Percentiles rank a stretch among this genome's conserved stretches.
These are phyloP conservation scores for Rutstroemia sp. DNA, from an alignment of 2,329 filamentous ascomycete species.

Conservation along the genomic window DNA sequence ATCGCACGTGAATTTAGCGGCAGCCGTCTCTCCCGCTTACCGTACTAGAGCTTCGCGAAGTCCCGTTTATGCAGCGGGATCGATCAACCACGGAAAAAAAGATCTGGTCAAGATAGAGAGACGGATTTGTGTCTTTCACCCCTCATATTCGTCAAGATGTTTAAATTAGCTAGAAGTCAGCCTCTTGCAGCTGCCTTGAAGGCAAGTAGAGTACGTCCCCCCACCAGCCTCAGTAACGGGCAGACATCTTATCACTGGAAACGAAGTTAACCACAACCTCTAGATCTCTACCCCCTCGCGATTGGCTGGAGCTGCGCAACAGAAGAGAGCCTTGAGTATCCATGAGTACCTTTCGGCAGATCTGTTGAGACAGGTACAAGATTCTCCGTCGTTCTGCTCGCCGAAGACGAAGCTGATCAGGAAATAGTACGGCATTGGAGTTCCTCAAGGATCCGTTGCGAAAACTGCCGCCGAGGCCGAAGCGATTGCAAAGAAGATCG, in stretches of 20 bases:
- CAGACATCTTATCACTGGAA: constrained; percentile 16
- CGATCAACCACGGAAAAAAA: constrained; percentile 7
- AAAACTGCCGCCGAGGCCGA: constrained; percentile 81
- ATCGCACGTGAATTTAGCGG: constrained; percentile 17
- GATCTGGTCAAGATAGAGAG: constrained; percentile 11
- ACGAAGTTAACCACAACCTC: constrained; percentile 25
- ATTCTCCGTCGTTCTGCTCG: neutral
- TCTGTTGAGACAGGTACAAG: constrained; percentile 64
- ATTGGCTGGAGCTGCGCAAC: constrained; percentile 57
- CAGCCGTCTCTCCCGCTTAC: constrained; percentile 6
- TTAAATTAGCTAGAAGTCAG: constrained; percentile 77
- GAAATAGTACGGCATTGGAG: constrained; percentile 84
- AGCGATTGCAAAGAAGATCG: constrained; percentile 81
- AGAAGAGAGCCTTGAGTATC: constrained; percentile 90
- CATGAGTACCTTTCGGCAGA: constrained; percentile 97
- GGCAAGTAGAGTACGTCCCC: constrained; percentile 61
- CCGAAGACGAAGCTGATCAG: constrained; percentile 24
- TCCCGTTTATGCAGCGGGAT: constrained; percentile 7
- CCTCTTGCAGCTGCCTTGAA: constrained; percentile 74
- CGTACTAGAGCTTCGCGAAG: constrained; percentile 14
- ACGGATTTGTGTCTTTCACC: constrained; percentile 19
- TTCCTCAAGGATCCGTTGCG: constrained; percentile 85
- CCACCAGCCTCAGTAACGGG: constrained; percentile 7
- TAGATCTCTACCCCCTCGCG: constrained; percentile 43
- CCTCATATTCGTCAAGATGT: constrained; percentile 54